Evolutionary conservation across 257 asterid species (phyloP).

Genomic region (Buddleja alternifolia): DNA sequence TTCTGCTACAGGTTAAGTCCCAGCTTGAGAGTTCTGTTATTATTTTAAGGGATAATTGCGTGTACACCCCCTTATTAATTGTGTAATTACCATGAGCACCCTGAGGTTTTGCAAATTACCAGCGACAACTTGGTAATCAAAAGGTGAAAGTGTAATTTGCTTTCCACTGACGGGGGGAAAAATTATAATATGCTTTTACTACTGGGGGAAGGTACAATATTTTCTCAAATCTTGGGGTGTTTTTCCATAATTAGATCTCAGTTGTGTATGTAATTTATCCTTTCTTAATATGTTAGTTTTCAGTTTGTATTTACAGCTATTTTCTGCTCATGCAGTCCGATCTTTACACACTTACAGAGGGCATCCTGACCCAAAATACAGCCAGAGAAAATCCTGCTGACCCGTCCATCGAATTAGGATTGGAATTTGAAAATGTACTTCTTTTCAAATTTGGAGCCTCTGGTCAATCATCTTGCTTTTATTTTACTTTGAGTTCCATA

Average conservation of each 20-base stretch:
- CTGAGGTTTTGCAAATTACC: no score
- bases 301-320: slow-evolving; percentile 18
- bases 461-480: slow-evolving; percentile 1
- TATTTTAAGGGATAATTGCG: no score
- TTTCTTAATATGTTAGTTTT: slow-evolving; percentile 2
- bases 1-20: slow-evolving; percentile 72
- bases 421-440: slow-evolving; percentile 65
- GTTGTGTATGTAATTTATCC: no score
- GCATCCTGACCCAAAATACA: slow-evolving; percentile 60
- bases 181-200: no score
- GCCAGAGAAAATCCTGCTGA: slow-evolving; percentile 68
- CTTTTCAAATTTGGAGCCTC: slow-evolving; percentile 27
- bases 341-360: slow-evolving; percentile 63
- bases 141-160: no score
- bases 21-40: slow-evolving; percentile 4
- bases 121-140: no score
- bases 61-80: neutral
- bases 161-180: no score
- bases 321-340: slow-evolving; percentile 65
- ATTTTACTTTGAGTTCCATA: slow-evolving; percentile 20
- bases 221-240: no score
- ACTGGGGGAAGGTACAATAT: no score
- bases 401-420: slow-evolving; percentile 80
- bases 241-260: no score
- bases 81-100: no score